These are phyloP conservation scores for Chlorella sp. DNA, from an alignment of 139 green algal genomes.

Conservation along the genomic window DNA sequence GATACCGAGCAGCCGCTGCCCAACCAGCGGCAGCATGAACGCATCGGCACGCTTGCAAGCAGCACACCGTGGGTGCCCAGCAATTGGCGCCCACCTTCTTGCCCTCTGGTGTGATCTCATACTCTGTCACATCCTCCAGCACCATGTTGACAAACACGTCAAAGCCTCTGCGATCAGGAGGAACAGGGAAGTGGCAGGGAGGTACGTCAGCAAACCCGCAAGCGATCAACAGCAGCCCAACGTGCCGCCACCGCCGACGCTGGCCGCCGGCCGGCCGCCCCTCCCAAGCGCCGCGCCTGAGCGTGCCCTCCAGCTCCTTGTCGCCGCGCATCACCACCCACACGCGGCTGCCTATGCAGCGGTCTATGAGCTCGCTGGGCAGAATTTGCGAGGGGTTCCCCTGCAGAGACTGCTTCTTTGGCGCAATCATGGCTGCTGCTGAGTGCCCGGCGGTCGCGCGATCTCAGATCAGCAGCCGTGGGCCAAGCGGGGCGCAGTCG, in stretches of 20 bases:
- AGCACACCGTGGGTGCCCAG: no score
- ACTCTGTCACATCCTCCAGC: slow-evolving; percentile 97
- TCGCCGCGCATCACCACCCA: slow-evolving; percentile 97
- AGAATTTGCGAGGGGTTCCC: slow-evolving; percentile 89
- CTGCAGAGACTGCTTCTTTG: slow-evolving; percentile 59
- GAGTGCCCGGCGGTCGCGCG: no score
- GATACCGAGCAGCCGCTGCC: no score
- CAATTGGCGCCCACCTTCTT: slow-evolving; percentile 45
- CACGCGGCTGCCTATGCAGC: slow-evolving; percentile 94
- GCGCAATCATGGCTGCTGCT: slow-evolving; percentile 54
- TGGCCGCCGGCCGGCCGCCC: background rate
- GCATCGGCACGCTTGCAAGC: background rate
- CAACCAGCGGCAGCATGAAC: no score
- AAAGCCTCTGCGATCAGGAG: slow-evolving; percentile 74
- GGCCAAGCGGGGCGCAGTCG: no score
- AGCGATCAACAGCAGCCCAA: background rate
- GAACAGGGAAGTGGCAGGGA: background rate
- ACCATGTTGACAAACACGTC: slow-evolving; percentile 99
- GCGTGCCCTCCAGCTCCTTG: slow-evolving; percentile 85
- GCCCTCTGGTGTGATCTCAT: slow-evolving; percentile 88
- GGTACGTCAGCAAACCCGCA: background rate
- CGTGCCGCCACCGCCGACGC: background rate
- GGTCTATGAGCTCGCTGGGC: slow-evolving; percentile 92
- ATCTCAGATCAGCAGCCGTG: no score
- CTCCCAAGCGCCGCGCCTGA: slow-evolving; percentile 28